Evolutionary conservation across 2,329 filamentous ascomycete genomes (phyloP).

Genomic region (Monosporascus sp.): DNA sequence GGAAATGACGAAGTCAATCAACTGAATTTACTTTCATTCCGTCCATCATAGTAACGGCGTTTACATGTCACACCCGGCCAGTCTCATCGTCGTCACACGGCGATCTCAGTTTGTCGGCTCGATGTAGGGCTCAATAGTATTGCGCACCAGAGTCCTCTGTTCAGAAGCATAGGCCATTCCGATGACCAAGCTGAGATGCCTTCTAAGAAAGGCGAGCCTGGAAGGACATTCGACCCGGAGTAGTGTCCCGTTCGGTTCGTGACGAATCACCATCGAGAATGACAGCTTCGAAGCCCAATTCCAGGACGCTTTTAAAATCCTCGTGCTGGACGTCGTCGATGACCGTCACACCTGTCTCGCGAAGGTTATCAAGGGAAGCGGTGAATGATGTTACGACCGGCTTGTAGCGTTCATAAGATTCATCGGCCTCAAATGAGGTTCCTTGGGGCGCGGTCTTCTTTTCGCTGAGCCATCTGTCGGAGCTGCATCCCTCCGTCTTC

Average conservation of each 20-base stretch:
- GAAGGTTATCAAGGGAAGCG: slow-evolving; percentile 44
- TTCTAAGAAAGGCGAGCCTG: slow-evolving; percentile 59
- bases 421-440: slow-evolving; percentile 44
- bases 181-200: slow-evolving; percentile 60
- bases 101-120: background rate
- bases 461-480: slow-evolving; percentile 34
- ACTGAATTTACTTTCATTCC: too few species aligned
- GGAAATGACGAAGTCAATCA: too few species aligned
- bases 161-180: slow-evolving; percentile 66
- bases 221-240: slow-evolving; percentile 51
- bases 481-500: too few species aligned
- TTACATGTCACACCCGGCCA: background rate
- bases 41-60: background rate
- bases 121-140: background rate
- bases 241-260: slow-evolving; percentile 53
- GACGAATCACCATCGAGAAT: slow-evolving; percentile 54
- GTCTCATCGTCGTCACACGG: background rate
- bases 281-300: slow-evolving; percentile 25
- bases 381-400: slow-evolving; percentile 47
- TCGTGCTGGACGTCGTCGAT: slow-evolving; percentile 57
- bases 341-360: slow-evolving; percentile 52
- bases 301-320: slow-evolving; percentile 37
- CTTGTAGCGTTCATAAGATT: slow-evolving; percentile 6
- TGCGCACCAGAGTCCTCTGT: slow-evolving; percentile 39
- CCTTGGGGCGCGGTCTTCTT: slow-evolving; percentile 60